phyloP scores from a whole-genome alignment of 108 stramenopile species.

The Cyclotella choctawhatcheeana region DNA sequence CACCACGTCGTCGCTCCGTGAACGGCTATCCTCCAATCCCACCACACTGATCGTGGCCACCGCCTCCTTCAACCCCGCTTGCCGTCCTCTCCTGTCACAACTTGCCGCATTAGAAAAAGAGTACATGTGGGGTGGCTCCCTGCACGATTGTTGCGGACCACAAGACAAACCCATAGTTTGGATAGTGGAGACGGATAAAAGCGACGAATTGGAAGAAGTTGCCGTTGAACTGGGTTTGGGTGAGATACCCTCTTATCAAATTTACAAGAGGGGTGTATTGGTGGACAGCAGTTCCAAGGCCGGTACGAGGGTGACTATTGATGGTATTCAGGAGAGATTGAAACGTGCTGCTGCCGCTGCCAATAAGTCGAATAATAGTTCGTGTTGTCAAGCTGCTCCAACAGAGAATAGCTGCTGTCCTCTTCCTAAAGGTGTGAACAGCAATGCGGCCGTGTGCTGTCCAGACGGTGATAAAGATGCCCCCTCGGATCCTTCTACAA shows the following conservation, averaged over 20 bases:
- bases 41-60: constrained; percentile 24
- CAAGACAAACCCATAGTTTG: constrained; percentile 24
- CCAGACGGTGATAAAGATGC: not conserved
- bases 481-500: constrained; percentile 10
- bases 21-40: constrained; percentile 1
- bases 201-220: constrained; percentile 46
- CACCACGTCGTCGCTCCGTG: not conserved
- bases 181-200: constrained; percentile 32
- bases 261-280: constrained; percentile 25
- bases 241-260: constrained; percentile 35
- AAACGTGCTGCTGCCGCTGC: not conserved
- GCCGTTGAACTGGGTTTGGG: constrained; percentile 53
- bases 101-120: constrained; percentile 19
- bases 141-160: constrained; percentile 9
- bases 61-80: constrained; percentile 17
- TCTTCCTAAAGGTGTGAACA: not conserved
- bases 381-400: not conserved
- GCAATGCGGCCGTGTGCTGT: constrained; percentile 14
- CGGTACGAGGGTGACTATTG: constrained; percentile 13
- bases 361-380: too few species aligned
- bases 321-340: constrained; percentile 7
- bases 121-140: constrained; percentile 12
- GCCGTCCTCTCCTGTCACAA: constrained; percentile 5
- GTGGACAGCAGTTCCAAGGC: constrained; percentile 3
- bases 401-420: constrained; percentile 18